Conservation (phyloP, 257 asterid species). For the Solanum habrochaites region DNA sequence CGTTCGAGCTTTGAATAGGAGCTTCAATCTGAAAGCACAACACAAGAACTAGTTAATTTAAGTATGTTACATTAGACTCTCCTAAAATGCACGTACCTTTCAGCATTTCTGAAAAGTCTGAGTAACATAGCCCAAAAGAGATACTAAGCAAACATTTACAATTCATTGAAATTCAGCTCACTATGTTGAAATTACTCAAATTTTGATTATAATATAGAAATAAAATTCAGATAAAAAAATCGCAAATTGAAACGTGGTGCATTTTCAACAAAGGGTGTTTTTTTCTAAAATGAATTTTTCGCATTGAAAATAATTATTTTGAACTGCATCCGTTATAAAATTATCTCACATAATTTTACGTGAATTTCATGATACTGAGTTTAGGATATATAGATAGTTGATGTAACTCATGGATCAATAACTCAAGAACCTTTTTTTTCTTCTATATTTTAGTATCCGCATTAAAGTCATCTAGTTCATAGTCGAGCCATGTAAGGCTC, state of each 20-base stretch:
- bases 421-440: too few species aligned
- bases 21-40: slow-evolving; percentile 63
- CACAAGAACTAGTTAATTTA: background rate
- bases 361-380: background rate
- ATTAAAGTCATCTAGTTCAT: background rate
- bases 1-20: slow-evolving; percentile 91
- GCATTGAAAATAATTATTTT: background rate
- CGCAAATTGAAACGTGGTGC: background rate
- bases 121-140: background rate
- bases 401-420: background rate
- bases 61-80: background rate
- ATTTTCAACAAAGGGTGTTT: background rate
- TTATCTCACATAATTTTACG: background rate
- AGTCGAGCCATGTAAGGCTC: background rate
- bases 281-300: background rate
- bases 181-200: background rate
- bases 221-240: background rate
- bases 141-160: background rate
- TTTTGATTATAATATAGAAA: too few species aligned
- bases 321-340: background rate
- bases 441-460: too few species aligned
- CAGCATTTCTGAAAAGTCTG: background rate
- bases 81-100: background rate
- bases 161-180: background rate
- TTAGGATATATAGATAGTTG: too few species aligned